Percentiles rank a stretch among this genome's conserved stretches.
These are phyloP conservation scores for Xanthoconium purpureum DNA, from an alignment of 768 basidiomycete species.

Conservation along the genomic window DNA sequence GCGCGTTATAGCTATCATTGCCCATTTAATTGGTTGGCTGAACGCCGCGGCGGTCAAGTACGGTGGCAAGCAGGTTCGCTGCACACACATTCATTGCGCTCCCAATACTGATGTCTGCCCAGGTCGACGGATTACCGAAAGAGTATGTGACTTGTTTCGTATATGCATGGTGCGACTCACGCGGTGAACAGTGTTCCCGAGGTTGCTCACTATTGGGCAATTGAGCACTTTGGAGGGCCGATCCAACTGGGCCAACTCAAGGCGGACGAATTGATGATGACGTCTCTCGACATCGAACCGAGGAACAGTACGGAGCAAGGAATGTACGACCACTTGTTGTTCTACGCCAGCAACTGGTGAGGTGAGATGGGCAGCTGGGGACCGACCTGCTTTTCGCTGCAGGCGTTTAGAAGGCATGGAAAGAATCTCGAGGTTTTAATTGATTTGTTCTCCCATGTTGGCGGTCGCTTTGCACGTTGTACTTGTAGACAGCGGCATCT, in stretches of 20 bases:
- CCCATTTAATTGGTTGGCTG: constrained; percentile 8
- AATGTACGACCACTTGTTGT: background rate
- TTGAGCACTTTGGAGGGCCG: background rate
- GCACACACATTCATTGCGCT: background rate
- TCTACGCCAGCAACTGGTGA: background rate
- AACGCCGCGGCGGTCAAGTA: constrained; percentile 10
- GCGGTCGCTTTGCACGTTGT: too few species aligned
- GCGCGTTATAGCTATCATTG: background rate
- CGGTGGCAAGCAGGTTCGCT: constrained; percentile 19
- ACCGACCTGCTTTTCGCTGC: too few species aligned
- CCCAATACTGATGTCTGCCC: background rate
- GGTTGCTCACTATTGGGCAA: background rate
- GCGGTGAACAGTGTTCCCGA: background rate
- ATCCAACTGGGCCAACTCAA: background rate
- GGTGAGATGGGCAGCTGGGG: too few species aligned
- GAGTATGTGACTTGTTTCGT: background rate
- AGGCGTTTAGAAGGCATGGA: too few species aligned
- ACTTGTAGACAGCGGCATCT: too few species aligned
- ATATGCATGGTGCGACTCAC: background rate
- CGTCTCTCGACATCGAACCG: background rate
- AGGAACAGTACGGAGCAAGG: background rate
- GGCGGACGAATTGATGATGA: background rate
- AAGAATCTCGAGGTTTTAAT: too few species aligned
- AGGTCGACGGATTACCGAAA: constrained; percentile 4
- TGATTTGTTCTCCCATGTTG: too few species aligned